Evolutionary conservation across 140 eudicot genomes (phyloP).

Genomic region (Ambrosia hybrid): DNA sequence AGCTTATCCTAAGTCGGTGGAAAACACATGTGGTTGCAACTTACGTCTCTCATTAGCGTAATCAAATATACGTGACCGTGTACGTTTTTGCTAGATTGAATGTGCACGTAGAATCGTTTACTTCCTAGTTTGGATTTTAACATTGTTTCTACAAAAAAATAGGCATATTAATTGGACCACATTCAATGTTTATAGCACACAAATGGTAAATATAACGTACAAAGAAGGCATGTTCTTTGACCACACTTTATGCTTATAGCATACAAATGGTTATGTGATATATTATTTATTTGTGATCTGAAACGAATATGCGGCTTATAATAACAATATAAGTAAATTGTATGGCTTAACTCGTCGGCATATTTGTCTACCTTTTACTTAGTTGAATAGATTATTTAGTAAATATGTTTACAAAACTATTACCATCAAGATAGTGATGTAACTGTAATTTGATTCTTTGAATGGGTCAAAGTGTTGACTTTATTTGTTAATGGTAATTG

Average conservation of each 20-base stretch:
- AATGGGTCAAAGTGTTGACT: constrained; percentile 19
- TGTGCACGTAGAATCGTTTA: background rate
- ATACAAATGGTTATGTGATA: background rate
- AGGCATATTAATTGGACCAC: background rate
- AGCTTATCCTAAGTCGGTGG: constrained; percentile 14
- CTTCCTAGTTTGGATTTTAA: background rate
- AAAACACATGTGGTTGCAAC: background rate
- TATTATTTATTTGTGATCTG: background rate
- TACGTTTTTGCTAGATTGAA: constrained; percentile 7
- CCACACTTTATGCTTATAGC: constrained; percentile 7
- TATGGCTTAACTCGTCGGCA: background rate
- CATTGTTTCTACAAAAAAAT: too few species aligned
- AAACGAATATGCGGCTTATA: too few species aligned
- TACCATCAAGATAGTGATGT: background rate
- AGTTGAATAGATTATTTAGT: background rate
- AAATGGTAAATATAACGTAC: background rate
- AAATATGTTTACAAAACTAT: background rate
- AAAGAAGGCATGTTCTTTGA: constrained; percentile 4
- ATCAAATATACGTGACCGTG: constrained; percentile 17
- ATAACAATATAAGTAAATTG: background rate
- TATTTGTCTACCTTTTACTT: background rate
- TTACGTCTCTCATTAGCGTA: background rate
- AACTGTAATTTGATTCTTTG: background rate
- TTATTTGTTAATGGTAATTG: constrained; percentile 19
- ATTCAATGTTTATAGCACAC: background rate